Conservation (phyloP, 1,139 yeast genomes). For the Nakaseomyces uthaithaninus region DNA sequence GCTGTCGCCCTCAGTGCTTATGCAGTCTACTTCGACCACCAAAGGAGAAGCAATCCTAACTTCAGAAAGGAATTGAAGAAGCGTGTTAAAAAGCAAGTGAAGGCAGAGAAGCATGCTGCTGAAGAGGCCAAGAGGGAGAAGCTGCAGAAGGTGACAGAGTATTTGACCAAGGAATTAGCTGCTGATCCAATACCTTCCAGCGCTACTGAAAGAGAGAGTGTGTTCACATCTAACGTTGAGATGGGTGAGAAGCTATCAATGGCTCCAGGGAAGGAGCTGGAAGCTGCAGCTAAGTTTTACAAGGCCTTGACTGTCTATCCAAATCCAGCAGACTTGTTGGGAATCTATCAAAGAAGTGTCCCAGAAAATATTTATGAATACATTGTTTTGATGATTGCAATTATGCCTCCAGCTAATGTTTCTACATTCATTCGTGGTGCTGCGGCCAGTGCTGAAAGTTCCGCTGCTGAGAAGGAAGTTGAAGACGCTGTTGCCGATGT, state of each 20-base stretch:
- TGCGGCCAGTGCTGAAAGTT: slow-evolving; percentile 14
- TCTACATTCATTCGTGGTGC: slow-evolving; percentile 54
- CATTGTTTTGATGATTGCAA: slow-evolving; percentile 80
- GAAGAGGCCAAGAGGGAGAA: slow-evolving; percentile 54
- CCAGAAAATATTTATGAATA: slow-evolving; percentile 76
- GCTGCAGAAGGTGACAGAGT: slow-evolving; percentile 51
- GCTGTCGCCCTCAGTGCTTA: slow-evolving; percentile 59
- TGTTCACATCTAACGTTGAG: slow-evolving; percentile 77
- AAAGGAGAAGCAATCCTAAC: slow-evolving; percentile 71
- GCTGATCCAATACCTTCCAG: slow-evolving; percentile 71
- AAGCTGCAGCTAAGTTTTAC: slow-evolving; percentile 85
- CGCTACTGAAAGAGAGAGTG: slow-evolving; percentile 53
- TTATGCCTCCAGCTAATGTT: slow-evolving; percentile 78
- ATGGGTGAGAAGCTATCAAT: slow-evolving; percentile 66
- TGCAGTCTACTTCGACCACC: slow-evolving; percentile 83
- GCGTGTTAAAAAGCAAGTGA: slow-evolving; percentile 51
- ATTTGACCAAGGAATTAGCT: slow-evolving; percentile 55
- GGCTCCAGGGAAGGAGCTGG: slow-evolving; percentile 53
- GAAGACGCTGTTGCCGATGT: slow-evolving; percentile 19
- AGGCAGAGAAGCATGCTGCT: slow-evolving; percentile 48
- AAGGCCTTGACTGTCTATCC: slow-evolving; percentile 94
- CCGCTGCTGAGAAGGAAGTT: slow-evolving; percentile 18
- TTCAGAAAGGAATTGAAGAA: slow-evolving; percentile 72
- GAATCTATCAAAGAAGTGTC: slow-evolving; percentile 80
- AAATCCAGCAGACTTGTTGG: slow-evolving; percentile 83